A percentile compares a stretch with the other conserved stretches of the same genome.
Conservation (phyloP, 345 rosid species). For the Linum tenue region DNA sequence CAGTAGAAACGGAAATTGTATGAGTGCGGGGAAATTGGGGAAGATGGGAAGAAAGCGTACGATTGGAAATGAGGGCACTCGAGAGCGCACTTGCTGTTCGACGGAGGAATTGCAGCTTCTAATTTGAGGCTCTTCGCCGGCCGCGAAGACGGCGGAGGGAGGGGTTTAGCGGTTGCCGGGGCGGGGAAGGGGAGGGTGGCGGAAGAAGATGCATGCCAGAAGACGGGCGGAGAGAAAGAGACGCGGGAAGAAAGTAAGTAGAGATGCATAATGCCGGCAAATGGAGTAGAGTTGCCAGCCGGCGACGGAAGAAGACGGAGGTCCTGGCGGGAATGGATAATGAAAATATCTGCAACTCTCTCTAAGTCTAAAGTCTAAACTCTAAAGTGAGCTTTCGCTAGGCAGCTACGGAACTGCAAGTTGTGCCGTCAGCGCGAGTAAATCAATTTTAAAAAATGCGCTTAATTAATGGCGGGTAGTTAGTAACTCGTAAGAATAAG, state of each 20-base stretch:
- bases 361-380: background rate
- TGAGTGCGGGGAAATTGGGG: background rate
- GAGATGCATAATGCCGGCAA: constrained; percentile 34
- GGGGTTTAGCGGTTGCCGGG: constrained; percentile 16
- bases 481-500: no score
- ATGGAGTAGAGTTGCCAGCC: constrained; percentile 5
- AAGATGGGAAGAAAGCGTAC: constrained; percentile 24
- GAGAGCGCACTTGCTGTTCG: constrained; percentile 40
- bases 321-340: constrained; percentile 49
- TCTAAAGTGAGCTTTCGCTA: background rate
- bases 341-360: background rate
- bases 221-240: constrained; percentile 31
- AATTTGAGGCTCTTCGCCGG: constrained; percentile 9
- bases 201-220: constrained; percentile 39
- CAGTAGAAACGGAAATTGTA: background rate
- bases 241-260: constrained; percentile 33
- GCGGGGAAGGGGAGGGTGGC: constrained; percentile 13
- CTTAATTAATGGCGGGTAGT: no score
- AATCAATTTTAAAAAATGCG: no score
- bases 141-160: constrained; percentile 13
- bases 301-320: background rate
- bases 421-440: no score
- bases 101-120: constrained; percentile 27
- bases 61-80: constrained; percentile 76
- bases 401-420: no score